These are phyloP conservation scores for Claviceps pusilla DNA, from an alignment of 2,329 filamentous ascomycete genomes.

Conservation along the genomic window DNA sequence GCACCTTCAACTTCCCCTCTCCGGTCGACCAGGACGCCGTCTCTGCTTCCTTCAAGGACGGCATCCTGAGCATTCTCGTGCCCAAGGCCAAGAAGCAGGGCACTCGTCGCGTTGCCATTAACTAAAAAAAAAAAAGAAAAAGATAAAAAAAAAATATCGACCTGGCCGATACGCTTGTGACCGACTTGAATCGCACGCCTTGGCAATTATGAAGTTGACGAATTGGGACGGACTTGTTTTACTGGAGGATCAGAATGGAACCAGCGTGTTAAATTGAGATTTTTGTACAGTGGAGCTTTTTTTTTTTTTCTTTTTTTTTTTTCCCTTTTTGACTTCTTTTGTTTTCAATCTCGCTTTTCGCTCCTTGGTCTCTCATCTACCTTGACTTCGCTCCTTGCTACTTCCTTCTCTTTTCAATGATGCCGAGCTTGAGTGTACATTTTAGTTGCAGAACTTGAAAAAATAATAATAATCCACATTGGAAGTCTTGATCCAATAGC, in stretches of 20 bases:
- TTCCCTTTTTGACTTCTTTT: too few species aligned
- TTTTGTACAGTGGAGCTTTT: not conserved
- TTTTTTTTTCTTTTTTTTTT: not conserved
- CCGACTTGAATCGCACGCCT: not conserved
- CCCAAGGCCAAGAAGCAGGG: slow-evolving; percentile 26
- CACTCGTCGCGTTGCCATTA: slow-evolving; percentile 10
- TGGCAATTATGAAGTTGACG: not conserved
- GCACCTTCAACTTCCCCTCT: slow-evolving; percentile 49
- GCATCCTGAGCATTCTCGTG: slow-evolving; percentile 45
- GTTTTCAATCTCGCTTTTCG: too few species aligned
- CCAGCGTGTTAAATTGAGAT: not conserved
- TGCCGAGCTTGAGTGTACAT: too few species aligned
- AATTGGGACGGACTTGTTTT: not conserved
- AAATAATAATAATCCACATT: too few species aligned
- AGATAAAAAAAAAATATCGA: too few species aligned
- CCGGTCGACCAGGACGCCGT: slow-evolving; percentile 46
- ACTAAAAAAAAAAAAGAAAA: slow-evolving; percentile 4
- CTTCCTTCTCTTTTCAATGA: too few species aligned
- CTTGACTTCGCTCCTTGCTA: too few species aligned
- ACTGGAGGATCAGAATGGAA: not conserved
- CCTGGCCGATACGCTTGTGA: too few species aligned
- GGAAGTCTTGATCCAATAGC: too few species aligned
- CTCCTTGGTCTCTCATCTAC: too few species aligned
- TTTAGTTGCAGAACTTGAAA: too few species aligned
- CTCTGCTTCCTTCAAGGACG: slow-evolving; percentile 44